phyloP scores from a whole-genome alignment of 108 stramenopile species.

The Cyclotella sp. region DNA sequence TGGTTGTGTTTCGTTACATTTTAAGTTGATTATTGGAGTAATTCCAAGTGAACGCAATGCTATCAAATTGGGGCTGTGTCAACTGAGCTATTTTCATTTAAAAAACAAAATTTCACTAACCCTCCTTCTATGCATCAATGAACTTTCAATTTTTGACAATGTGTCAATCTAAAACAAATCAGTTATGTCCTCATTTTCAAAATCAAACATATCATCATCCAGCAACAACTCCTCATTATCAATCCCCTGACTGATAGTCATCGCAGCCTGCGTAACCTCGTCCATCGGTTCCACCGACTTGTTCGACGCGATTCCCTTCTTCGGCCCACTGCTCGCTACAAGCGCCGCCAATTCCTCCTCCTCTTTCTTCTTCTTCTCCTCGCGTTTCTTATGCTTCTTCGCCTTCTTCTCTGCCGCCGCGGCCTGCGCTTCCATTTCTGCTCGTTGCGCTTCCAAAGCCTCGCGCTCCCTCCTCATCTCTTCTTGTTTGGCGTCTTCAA shows the following conservation, averaged over 20 bases:
- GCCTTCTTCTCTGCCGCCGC: slow-evolving; percentile 42
- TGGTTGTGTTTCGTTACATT: no score
- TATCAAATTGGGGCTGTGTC: no score
- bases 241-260: slow-evolving; percentile 42
- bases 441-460: slow-evolving; percentile 13
- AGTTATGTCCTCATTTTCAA: slow-evolving; percentile 64
- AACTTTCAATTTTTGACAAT: no score
- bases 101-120: no score
- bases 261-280: slow-evolving; percentile 62
- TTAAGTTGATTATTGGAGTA: no score
- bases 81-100: no score
- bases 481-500: slow-evolving; percentile 43
- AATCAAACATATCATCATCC: slow-evolving; percentile 64
- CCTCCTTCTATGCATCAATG: no score
- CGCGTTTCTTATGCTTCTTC: slow-evolving; percentile 44
- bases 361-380: slow-evolving; percentile 43
- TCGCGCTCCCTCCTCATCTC: slow-evolving; percentile 31
- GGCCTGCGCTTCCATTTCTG: slow-evolving; percentile 19
- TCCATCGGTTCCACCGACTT: slow-evolving; percentile 53
- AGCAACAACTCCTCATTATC: slow-evolving; percentile 66
- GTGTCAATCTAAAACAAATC: slow-evolving; percentile 27
- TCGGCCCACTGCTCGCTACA: neutral
- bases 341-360: slow-evolving; percentile 27
- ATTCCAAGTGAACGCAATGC: no score
- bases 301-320: slow-evolving; percentile 29